Base-by-base conservation (phyloP, 441 rosid genomes). In the Populus trichocarpa region DNA sequence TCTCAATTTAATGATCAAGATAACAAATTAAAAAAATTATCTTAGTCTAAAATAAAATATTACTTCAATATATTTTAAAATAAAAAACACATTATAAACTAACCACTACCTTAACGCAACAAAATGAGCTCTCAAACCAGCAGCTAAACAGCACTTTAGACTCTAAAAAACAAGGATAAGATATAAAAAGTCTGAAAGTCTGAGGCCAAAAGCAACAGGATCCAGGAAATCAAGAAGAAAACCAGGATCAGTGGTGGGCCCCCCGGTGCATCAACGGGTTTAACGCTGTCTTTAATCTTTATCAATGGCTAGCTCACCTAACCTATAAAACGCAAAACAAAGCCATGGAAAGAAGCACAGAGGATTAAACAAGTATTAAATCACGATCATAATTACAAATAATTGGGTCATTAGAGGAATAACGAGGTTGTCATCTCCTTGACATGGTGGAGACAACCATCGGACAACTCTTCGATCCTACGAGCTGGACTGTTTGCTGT, bases 401-500 rank as follows among this genome's bases (percentile, higher is more conserved):
- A 73, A 76, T 80, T 75, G 79, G 68, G 74, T 77, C 28, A 67
- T 75, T 13, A 79, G 69, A 79, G 77, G 73, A 68, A 83, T 23
- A 68, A 73, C 57, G 75, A 79, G 67, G 70, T 83, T 81, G 83
- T 79, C 82, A 79, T 80, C 67, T 84, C 77, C 69, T 32, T 22
- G 20, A 63, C 69, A 26, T 65, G 7, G 76, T 63, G 84, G 85
- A 81, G 87, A 86, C 87, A 86, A 77, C 53, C 73, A 12, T 23
- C 35, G 42, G 86, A 86, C 85, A 86, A 16, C 70, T 71, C 50
- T 23, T 70, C 75, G 67, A 64, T 67, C 76, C 66, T 66, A 67
- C 87, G 77, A 78, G 59, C 83, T 80, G 79, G 79, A 42, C 42
- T 72, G 84, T 72, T 75, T 72, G 50, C 26, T 85, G 85, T 86